phyloP scores from a whole-genome alignment of 768 basidiomycete species.

The Lentinula guzmanii region DNA sequence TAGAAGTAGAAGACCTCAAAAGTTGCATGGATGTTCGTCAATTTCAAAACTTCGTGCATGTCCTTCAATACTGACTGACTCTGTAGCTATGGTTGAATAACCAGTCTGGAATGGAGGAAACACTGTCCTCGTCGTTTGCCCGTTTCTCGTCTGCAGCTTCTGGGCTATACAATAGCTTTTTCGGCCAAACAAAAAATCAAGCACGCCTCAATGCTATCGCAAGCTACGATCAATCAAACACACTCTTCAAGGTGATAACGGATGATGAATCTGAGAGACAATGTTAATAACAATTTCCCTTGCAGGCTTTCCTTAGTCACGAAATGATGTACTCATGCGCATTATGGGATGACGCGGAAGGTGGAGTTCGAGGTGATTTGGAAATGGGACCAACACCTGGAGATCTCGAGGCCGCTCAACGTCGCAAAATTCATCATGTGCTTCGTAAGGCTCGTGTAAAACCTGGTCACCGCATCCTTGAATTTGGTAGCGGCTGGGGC shows the following conservation, averaged over 20 bases:
- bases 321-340: conserved; percentile 97
- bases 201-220: conserved; percentile 78
- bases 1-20: conserved; percentile 55
- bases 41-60: not conserved
- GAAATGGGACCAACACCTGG: conserved; percentile 47
- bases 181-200: conserved; percentile 68
- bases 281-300: not conserved
- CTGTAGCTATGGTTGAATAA: conserved; percentile 63
- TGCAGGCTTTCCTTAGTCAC: conserved; percentile 67
- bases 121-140: conserved; percentile 50
- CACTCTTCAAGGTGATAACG: conserved; percentile 65
- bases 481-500: conserved; percentile 95
- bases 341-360: conserved; percentile 75
- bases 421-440: conserved; percentile 78
- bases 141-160: conserved; percentile 54
- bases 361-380: conserved; percentile 72
- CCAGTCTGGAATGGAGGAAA: conserved; percentile 49
- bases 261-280: not conserved
- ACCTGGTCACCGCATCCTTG: conserved; percentile 76
- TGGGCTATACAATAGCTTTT: conserved; percentile 62
- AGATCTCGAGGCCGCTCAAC: conserved; percentile 78
- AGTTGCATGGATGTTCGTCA: conserved; percentile 55
- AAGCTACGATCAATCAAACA: conserved; percentile 91
- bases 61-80: not conserved
- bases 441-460: conserved; percentile 71